phyloP scores from a whole-genome alignment of 192 early-diverging fungal species.

The Lobosporangium transversale region DNA sequence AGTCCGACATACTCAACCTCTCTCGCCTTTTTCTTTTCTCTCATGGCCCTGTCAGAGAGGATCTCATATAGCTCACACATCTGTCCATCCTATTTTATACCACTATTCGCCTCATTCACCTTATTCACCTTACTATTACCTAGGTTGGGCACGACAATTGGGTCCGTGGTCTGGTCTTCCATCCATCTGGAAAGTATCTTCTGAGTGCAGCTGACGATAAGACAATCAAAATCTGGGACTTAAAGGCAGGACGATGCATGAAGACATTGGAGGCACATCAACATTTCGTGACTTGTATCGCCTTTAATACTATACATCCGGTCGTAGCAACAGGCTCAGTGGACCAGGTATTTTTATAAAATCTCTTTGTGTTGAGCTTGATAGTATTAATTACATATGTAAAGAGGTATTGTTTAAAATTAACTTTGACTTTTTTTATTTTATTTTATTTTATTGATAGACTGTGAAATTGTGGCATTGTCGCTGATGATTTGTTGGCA shows the following conservation, averaged over 20 bases:
- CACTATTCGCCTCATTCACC: no score
- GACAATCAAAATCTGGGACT: conserved; percentile 89
- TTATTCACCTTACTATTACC: no score
- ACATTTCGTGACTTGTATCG: conserved; percentile 92
- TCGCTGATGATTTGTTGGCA: conserved; percentile 14
- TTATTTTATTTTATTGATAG: background rate
- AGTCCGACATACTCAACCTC: background rate
- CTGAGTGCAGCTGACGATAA: conserved; percentile 92
- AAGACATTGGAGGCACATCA: conserved; percentile 86
- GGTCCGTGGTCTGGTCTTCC: conserved; percentile 87
- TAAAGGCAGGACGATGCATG: conserved; percentile 81
- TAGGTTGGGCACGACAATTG: conserved; percentile 93
- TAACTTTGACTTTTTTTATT: background rate
- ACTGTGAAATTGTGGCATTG: conserved; percentile 50
- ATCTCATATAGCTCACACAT: no score
- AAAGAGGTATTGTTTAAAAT: background rate
- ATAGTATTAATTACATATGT: background rate
- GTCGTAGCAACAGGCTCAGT: conserved; percentile 89
- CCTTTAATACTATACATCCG: conserved; percentile 70
- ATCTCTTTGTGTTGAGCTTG: background rate
- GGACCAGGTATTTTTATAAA: conserved; percentile 75
- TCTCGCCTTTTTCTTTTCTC: background rate
- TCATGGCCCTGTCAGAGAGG: background rate
- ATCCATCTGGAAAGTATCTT: conserved; percentile 85
- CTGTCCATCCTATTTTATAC: no score